Evolutionary conservation across 2,329 filamentous ascomycete genomes (phyloP).

Genomic region (Leptographium flavum): DNA sequence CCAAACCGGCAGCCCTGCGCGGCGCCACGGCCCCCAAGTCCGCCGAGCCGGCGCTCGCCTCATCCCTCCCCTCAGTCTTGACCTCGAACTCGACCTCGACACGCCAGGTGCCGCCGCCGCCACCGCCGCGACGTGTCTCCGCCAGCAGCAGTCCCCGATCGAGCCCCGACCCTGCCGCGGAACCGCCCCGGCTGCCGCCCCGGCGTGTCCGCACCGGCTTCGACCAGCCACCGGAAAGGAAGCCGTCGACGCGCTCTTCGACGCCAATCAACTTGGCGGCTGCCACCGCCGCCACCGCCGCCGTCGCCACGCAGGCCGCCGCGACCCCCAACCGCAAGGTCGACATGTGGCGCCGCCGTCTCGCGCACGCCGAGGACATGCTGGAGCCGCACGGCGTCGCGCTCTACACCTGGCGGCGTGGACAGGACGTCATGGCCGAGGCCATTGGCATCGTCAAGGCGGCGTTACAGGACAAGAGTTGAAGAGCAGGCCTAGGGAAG

Average conservation of each 20-base stretch:
- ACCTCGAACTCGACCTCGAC: background rate
- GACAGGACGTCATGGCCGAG: slow-evolving; percentile 54
- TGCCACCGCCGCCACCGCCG: slow-evolving; percentile 10
- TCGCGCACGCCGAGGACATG: slow-evolving; percentile 46
- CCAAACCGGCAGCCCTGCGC: slow-evolving; percentile 41
- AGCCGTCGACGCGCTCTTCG: slow-evolving; percentile 3
- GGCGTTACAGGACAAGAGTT: slow-evolving; percentile 25
- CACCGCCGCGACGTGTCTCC: background rate
- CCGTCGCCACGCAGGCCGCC: slow-evolving; percentile 3
- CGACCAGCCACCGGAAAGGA: slow-evolving; percentile 25
- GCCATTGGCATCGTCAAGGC: slow-evolving; percentile 49
- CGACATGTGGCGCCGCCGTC: slow-evolving; percentile 55
- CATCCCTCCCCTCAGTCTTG: background rate
- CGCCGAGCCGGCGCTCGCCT: background rate
- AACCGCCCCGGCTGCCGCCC: slow-evolving; percentile 28
- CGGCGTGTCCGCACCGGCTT: slow-evolving; percentile 13
- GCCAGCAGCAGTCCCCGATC: background rate
- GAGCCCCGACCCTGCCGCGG: background rate
- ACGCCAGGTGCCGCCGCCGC: background rate
- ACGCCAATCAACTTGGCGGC: slow-evolving; percentile 7
- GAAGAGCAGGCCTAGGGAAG: background rate
- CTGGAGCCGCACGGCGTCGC: slow-evolving; percentile 52
- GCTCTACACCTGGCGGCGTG: slow-evolving; percentile 59
- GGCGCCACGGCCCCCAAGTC: slow-evolving; percentile 17
- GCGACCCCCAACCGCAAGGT: slow-evolving; percentile 46